Conservation (phyloP, 2,329 filamentous ascomycete genomes). For the Colletotrichum lentis region DNA sequence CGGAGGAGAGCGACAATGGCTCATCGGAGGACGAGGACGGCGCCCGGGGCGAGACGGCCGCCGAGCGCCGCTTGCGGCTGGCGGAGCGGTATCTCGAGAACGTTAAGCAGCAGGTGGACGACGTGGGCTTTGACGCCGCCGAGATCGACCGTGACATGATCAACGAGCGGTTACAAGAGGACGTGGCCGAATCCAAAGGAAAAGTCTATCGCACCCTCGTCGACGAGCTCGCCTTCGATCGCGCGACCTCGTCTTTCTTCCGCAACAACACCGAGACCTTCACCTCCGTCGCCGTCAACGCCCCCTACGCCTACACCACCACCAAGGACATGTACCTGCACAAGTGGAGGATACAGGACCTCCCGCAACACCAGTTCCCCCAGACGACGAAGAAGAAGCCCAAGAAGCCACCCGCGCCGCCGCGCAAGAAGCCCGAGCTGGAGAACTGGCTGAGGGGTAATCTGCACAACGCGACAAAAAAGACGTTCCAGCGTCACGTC, state of each 20-base stretch:
- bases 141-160: constrained; percentile 94
- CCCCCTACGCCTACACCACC: constrained; percentile 86
- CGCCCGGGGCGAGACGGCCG: constrained; percentile 87
- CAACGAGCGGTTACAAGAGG: constrained; percentile 87
- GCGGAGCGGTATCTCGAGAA: constrained; percentile 95
- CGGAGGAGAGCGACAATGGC: constrained; percentile 56
- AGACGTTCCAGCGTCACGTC: constrained; percentile 78
- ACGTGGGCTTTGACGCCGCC: constrained; percentile 88
- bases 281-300: constrained; percentile 80
- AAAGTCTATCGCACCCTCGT: constrained; percentile 85
- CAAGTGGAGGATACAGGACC: constrained; percentile 85
- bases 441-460: constrained; percentile 71
- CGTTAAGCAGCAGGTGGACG: constrained; percentile 82
- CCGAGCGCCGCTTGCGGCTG: constrained; percentile 83
- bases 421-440: constrained; percentile 68
- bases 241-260: constrained; percentile 75
- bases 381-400: constrained; percentile 65
- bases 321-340: constrained; percentile 84
- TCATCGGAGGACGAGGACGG: constrained; percentile 63
- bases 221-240: constrained; percentile 72
- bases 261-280: constrained; percentile 79
- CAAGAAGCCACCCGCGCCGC: constrained; percentile 65
- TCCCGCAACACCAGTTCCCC: constrained; percentile 67
- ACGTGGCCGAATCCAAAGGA: constrained; percentile 91
- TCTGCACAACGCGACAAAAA: constrained; percentile 66